Evolutionary conservation across 768 basidiomycete genomes (phyloP).

Genomic region (Gymnopilus dilepis): DNA sequence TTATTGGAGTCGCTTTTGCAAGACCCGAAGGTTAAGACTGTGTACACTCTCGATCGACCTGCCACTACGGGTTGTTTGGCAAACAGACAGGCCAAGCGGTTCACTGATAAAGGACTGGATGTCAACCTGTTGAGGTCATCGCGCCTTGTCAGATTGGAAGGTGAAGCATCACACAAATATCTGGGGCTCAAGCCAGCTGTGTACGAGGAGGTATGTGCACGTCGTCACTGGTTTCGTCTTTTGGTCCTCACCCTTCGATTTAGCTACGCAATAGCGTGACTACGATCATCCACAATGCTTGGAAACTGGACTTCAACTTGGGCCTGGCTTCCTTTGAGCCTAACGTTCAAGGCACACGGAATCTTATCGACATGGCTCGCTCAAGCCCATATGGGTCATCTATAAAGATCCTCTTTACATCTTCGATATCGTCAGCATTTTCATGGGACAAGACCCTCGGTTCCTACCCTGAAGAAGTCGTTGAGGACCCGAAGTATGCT

Average conservation of each 20-base stretch:
- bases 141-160: constrained; percentile 43
- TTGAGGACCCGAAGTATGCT: constrained; percentile 30
- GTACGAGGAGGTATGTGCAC: constrained; percentile 35
- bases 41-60: constrained; percentile 40
- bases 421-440: constrained; percentile 34
- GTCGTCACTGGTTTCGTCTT: neutral
- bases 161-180: constrained; percentile 33
- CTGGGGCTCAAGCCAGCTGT: constrained; percentile 32
- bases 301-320: constrained; percentile 54
- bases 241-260: neutral
- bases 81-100: constrained; percentile 36
- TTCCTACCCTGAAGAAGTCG: constrained; percentile 39
- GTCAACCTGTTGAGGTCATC: constrained; percentile 29
- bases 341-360: constrained; percentile 44
- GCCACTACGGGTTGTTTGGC: constrained; percentile 16
- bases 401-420: constrained; percentile 45
- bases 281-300: constrained; percentile 50
- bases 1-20: constrained; percentile 35
- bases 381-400: constrained; percentile 30
- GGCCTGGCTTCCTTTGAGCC: constrained; percentile 49
- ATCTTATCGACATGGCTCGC: constrained; percentile 44
- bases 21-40: constrained; percentile 24
- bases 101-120: constrained; percentile 40
- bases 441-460: constrained; percentile 35
- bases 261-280: constrained; percentile 37